Percentiles rank a stretch among this genome's conserved stretches.
Evolutionary conservation across 257 asterid genomes (phyloP).

Genomic region (Solanum neorickii): DNA sequence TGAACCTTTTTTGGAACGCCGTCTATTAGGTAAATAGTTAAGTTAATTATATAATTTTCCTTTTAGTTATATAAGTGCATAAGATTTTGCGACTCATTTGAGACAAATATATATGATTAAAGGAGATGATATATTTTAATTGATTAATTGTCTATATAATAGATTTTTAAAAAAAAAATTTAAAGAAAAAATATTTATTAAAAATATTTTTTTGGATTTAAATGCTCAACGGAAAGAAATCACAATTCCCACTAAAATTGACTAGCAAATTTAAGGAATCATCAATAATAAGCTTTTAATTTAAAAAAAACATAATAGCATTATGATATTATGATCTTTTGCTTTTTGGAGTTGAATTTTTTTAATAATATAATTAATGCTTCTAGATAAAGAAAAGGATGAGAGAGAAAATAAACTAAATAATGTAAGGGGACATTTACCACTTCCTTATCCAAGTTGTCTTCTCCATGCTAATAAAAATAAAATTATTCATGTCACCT

Average conservation of each 20-base stretch:
- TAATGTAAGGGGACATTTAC: background rate
- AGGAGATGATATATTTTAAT: background rate
- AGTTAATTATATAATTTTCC: background rate
- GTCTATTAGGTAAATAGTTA: too few relatives aligned
- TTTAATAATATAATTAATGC: background rate
- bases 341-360: background rate
- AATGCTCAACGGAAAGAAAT: background rate
- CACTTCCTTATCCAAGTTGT: slow-evolving; percentile 1
- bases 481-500: background rate
- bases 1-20: background rate
- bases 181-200: background rate
- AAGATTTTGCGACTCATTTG: background rate
- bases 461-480: background rate
- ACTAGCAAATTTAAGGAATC: background rate
- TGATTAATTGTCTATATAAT: background rate
- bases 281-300: background rate
- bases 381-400: background rate
- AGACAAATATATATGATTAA: background rate
- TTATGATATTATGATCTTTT: background rate
- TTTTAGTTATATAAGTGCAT: background rate
- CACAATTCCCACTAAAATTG: background rate
- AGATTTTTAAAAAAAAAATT: rapidly evolving
- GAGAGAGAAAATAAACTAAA: background rate
- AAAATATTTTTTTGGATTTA: background rate
- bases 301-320: background rate